Evolutionary conservation across 1,284 basidiomycete species (phyloP).

Genomic region (Ganoderma sinense): DNA sequence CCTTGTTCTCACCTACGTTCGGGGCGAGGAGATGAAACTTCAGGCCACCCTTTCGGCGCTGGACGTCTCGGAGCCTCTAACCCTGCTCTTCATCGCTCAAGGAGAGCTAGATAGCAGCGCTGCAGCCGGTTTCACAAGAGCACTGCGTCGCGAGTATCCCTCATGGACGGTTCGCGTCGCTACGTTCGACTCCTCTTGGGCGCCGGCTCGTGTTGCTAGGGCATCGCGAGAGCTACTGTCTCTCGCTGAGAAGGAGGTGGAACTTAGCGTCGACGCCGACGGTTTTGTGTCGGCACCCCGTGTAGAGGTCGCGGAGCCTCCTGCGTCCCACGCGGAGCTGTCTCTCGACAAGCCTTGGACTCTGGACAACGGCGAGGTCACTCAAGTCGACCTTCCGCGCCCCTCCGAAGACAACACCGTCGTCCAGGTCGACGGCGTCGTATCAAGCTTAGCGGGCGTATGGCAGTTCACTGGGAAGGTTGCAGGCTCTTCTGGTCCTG

Average conservation of each 20-base stretch:
- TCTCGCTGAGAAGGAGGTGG: conserved; percentile 13
- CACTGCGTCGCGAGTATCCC: conserved; percentile 22
- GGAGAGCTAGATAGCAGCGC: conserved; percentile 15
- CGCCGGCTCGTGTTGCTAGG: neutral
- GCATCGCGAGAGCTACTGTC: conserved; percentile 5
- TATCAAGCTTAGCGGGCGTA: neutral
- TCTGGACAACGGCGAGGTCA: conserved; percentile 11
- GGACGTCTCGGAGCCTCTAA: conserved; percentile 6
- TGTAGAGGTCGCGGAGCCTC: conserved; percentile 1
- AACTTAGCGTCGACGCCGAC: conserved; percentile 18
- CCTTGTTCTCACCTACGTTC: conserved; percentile 10
- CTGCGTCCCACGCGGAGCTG: conserved; percentile 1
- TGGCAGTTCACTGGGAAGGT: conserved; percentile 8
- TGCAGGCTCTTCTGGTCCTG: conserved; percentile 8
- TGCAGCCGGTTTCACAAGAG: conserved; percentile 15
- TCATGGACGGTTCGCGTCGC: conserved; percentile 19
- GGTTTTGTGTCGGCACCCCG: conserved; percentile 16
- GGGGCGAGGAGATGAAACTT: conserved; percentile 22
- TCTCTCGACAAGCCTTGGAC: conserved; percentile 14
- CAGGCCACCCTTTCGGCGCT: conserved; percentile 4
- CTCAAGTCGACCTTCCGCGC: conserved; percentile 1
- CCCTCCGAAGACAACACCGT: conserved; percentile 13
- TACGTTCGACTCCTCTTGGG: conserved; percentile 15
- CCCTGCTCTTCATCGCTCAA: conserved; percentile 12
- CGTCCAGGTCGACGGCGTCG: conserved; percentile 15